Percentiles rank a stretch among this genome's conserved stretches.
Evolutionary conservation across 805 yeast species (phyloP).

Genomic region (Wickerhamiella alocasiicola): DNA sequence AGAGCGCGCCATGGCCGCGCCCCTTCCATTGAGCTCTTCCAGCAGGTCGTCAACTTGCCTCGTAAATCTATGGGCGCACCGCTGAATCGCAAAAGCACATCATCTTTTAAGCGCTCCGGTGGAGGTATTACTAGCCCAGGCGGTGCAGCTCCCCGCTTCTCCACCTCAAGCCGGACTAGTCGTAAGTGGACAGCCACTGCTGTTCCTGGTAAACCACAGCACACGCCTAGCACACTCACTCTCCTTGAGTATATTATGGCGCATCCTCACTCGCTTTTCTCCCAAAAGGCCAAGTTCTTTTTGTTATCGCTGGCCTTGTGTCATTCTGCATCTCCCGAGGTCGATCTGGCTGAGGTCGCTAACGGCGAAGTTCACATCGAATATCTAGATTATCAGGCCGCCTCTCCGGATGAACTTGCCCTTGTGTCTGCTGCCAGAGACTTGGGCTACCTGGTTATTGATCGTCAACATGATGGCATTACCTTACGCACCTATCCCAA

Average conservation of each 20-base stretch:
- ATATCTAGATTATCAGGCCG: constrained; percentile 69
- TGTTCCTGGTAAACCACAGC: constrained; percentile 33
- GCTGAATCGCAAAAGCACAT: background rate
- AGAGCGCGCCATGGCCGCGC: constrained; percentile 15
- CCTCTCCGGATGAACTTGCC: constrained; percentile 96
- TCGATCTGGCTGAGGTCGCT: constrained; percentile 23
- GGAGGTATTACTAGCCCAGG: too few relatives aligned
- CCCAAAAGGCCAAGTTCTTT: constrained; percentile 67
- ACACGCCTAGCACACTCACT: constrained; percentile 45
- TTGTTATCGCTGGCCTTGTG: constrained; percentile 74
- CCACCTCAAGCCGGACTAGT: background rate
- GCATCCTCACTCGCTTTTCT: constrained; percentile 56
- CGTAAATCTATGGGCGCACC: constrained; percentile 10
- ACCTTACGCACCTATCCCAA: constrained; percentile 69
- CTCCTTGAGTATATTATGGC: constrained; percentile 57
- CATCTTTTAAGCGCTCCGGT: background rate
- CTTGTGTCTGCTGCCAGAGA: constrained; percentile 90
- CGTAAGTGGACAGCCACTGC: constrained; percentile 39
- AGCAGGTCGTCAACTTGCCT: constrained; percentile 20
- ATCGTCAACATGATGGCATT: constrained; percentile 47
- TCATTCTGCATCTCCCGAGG: constrained; percentile 77
- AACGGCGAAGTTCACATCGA: constrained; percentile 37
- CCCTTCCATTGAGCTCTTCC: constrained; percentile 16
- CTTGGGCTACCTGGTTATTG: constrained; percentile 76
- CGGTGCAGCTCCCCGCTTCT: background rate